A percentile compares a stretch with the other conserved stretches of the same genome.
These are phyloP conservation scores for Trypanosoma mega DNA, from an alignment of 208 protist species.

Conservation along the genomic window DNA sequence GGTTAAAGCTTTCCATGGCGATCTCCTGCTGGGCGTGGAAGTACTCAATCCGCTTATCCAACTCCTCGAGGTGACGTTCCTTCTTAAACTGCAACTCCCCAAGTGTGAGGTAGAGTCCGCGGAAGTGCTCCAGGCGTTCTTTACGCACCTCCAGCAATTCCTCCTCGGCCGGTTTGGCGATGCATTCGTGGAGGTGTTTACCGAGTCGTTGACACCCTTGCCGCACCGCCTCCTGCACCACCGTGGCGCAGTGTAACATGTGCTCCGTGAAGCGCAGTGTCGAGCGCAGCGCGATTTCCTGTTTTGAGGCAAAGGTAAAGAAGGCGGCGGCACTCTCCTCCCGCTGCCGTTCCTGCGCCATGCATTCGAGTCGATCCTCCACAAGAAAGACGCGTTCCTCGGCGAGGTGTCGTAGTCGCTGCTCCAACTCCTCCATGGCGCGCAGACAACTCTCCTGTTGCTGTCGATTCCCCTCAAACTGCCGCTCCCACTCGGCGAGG, in stretches of 20 bases:
- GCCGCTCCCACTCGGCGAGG: conserved; percentile 39
- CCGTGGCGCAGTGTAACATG: conserved; percentile 20
- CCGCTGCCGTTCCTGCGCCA: conserved; percentile 49
- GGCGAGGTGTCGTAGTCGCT: conserved; percentile 44
- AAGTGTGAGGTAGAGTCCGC: conserved; percentile 80
- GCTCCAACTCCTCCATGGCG: conserved; percentile 76
- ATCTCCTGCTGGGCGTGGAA: conserved; percentile 84
- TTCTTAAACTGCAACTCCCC: conserved; percentile 89
- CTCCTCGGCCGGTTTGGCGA: conserved; percentile 33
- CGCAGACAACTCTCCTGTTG: conserved; percentile 60
- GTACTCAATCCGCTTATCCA: conserved; percentile 80
- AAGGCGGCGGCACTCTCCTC: conserved; percentile 57
- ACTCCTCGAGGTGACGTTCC: conserved; percentile 68
- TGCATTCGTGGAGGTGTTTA: conserved; percentile 34
- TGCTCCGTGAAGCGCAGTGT: conserved; percentile 31
- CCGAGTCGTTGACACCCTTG: conserved; percentile 34
- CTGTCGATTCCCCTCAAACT: conserved; percentile 56
- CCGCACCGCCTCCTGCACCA: conserved; percentile 30
- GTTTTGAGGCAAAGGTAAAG: conserved; percentile 42
- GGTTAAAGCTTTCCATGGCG: conserved; percentile 86
- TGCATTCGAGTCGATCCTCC: conserved; percentile 46
- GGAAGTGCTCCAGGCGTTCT: conserved; percentile 74
- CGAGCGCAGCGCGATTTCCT: conserved; percentile 30
- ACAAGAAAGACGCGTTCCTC: conserved; percentile 50
- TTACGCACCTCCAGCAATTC: conserved; percentile 50